Evolutionary conservation across 345 rosid species (phyloP).

Genomic region (Rhodomyrtus tomentosa): DNA sequence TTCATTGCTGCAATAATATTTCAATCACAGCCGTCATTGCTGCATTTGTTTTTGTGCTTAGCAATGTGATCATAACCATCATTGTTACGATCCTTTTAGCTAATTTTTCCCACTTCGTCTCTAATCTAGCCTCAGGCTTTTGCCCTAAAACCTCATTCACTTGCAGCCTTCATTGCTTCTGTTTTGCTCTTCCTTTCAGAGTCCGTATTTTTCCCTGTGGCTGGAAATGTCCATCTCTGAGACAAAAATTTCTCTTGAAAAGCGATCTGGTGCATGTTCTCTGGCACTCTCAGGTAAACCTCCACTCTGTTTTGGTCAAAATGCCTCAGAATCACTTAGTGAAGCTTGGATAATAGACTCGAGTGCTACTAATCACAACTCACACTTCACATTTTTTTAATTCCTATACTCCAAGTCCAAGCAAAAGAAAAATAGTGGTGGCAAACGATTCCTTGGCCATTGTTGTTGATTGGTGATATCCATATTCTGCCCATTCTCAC

Average conservation of each 20-base stretch:
- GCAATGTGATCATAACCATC: no score
- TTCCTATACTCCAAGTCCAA: neutral
- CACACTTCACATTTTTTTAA: neutral
- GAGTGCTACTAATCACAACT: neutral
- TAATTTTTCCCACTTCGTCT: no score
- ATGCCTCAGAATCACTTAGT: neutral
- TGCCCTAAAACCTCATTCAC: no score
- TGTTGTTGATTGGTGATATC: neutral
- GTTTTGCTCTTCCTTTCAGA: no score
- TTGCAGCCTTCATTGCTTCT: no score
- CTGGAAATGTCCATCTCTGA: no score
- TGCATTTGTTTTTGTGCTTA: no score
- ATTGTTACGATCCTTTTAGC: no score
- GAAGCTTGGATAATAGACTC: neutral
- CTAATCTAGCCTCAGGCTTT: no score
- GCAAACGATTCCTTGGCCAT: neutral
- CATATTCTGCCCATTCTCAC: neutral
- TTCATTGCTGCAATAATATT: no score
- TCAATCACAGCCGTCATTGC: no score
- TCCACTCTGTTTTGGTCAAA: neutral
- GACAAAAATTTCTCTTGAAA: neutral
- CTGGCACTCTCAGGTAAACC: neutral
- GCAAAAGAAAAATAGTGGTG: neutral
- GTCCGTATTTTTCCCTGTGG: neutral
- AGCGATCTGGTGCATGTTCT: neutral